Percentiles rank a stretch among this genome's conserved stretches.
phyloP scores from a whole-genome alignment of 2,329 filamentous ascomycete species.

The Aspergillus fischeri region DNA sequence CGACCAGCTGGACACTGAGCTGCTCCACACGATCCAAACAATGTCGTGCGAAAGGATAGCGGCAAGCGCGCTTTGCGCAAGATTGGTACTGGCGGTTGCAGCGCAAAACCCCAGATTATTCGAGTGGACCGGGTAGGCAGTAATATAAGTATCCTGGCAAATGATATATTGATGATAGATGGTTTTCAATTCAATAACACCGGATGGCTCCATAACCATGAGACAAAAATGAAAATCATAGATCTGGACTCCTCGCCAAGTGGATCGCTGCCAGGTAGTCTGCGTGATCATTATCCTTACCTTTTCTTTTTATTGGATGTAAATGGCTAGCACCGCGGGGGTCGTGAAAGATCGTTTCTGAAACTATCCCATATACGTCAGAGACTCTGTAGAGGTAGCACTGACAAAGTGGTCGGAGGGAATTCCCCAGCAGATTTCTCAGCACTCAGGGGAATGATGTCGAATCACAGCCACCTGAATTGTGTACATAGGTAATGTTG shows the following conservation, averaged over 20 bases:
- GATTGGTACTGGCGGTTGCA: conserved; percentile 27
- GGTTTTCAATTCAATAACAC: not conserved
- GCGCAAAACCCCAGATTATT: conserved; percentile 29
- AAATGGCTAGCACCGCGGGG: not conserved
- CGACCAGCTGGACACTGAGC: not conserved
- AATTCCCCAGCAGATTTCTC: not conserved
- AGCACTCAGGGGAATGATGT: not conserved
- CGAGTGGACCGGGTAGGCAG: not conserved
- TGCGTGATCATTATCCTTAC: not conserved
- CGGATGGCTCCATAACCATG: not conserved
- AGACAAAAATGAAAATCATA: conserved; percentile 1
- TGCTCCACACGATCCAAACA: not conserved
- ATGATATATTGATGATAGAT: no score
- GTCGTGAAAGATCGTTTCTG: not conserved
- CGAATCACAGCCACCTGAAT: not conserved
- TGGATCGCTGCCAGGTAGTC: conserved; percentile 5
- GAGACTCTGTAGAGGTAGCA: not conserved
- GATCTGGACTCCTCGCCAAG: conserved; percentile 6
- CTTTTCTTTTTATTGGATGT: not conserved
- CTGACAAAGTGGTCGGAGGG: not conserved
- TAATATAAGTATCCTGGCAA: not conserved
- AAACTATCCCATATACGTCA: not conserved
- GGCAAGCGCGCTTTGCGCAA: conserved; percentile 40
- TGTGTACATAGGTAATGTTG: not conserved
- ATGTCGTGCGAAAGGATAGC: conserved; percentile 13